Base-by-base conservation (phyloP, 768 basidiomycete species). In the Leccinellum albellum region DNA sequence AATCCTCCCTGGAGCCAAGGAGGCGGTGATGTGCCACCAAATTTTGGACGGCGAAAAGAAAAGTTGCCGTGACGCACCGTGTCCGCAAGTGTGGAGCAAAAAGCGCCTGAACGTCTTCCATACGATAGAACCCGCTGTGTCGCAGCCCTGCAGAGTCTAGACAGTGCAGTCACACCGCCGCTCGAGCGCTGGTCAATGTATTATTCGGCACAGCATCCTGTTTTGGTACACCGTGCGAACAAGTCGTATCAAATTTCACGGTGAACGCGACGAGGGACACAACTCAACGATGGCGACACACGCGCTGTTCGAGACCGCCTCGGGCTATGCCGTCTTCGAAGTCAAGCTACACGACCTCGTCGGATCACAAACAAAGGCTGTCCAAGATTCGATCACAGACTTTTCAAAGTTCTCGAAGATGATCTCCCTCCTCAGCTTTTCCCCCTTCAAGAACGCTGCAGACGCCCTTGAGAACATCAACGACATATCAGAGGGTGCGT, bases 381-480 rank as follows among this genome's bases (percentile, higher is more conserved):
- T 93, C 42, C 95, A 96, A 74, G 85, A 89, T 55, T 91, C 91
- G 44, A 88, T 98, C 67, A 81, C 81, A 62, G 93, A 98, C 74
- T 78, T 94, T 63, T 76, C 83, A 63, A 94, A 90, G 74, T 98
- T 98, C 73, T 79, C 83, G 57, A 94, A 93, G 79, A 94, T 96
- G 89, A 91, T 97, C 60, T 79, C 86, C 66, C 76, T 98, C 68
- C 71, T 89, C 72, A 94, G 91, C 71, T 98, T 98, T 78, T 82
- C 87, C 54, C 95, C 96, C 0, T 98, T 96, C 81, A 92, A 91
- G 73, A 94, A 79, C 58, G 93, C 94, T 23, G 94, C 91, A 0
- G 87, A 95, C 70, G 94, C 94, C 32, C 78, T 98, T 63, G 94
- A 98, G 76, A 98, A 97, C 64, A 88, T 88, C 51, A 98, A 98